These are phyloP conservation scores for Anthoceros angustus DNA, from an alignment of 225 moss, liverwort and hornwort species.

Conservation along the genomic window DNA sequence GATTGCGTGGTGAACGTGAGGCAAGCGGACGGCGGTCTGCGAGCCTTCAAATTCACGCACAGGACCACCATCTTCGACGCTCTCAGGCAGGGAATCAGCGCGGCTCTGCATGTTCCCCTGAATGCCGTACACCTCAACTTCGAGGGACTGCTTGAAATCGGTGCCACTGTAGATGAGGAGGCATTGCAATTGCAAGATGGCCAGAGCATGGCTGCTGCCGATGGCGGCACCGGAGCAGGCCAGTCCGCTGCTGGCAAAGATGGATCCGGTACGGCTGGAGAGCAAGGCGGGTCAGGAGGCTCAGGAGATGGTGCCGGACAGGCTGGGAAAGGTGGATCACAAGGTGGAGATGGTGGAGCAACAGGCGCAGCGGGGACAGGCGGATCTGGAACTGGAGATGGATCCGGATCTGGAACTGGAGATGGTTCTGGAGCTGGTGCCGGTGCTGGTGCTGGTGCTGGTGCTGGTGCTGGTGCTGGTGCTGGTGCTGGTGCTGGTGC, in stretches of 20 bases:
- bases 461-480: neutral
- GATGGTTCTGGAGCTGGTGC: neutral
- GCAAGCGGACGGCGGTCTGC: neutral
- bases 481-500: neutral
- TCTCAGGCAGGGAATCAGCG: neutral
- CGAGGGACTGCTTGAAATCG: neutral
- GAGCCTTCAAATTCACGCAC: neutral
- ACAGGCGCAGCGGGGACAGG: neutral
- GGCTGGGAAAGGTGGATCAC: neutral
- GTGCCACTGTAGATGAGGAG: neutral
- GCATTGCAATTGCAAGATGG: neutral
- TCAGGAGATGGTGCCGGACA: neutral
- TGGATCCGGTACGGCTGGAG: neutral
- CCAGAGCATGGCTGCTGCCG: neutral
- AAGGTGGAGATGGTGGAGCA: neutral
- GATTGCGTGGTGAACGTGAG: neutral
- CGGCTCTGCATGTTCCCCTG: neutral
- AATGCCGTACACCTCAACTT: neutral
- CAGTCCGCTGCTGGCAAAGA: neutral
- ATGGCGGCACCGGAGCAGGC: neutral
- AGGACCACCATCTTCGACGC: neutral
- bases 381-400: neutral
- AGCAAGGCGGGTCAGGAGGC: neutral
- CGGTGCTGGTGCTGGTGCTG: neutral
- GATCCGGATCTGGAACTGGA: neutral